phyloP scores from a whole-genome alignment of 148 eudicot genomes.

The Nepenthes mirabilis region DNA sequence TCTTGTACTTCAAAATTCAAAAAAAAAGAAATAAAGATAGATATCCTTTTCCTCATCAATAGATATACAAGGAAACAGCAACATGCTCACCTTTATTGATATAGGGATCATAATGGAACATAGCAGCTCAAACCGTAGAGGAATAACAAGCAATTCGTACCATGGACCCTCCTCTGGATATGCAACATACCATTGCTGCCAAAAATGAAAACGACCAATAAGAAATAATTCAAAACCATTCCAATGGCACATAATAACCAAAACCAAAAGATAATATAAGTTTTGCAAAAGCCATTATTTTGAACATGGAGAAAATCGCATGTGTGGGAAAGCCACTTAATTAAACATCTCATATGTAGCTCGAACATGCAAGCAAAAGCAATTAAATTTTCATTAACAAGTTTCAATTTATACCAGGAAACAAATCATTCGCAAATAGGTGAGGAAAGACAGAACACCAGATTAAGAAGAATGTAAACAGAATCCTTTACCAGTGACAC shows the following conservation, averaged over 20 bases:
- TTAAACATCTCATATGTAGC: no score
- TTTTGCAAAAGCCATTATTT: no score
- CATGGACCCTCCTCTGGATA: slow-evolving; percentile 90
- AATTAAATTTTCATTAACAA: no score
- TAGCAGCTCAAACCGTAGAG: slow-evolving; percentile 92
- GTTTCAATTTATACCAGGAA: no score
- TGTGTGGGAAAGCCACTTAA: no score
- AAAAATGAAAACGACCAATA: slow-evolving; percentile 7
- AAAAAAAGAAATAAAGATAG: neutral
- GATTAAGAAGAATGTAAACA: no score
- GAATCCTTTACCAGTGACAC: no score
- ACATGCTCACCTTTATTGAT: slow-evolving; percentile 67
- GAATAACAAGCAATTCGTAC: slow-evolving; percentile 87
- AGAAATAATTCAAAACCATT: slow-evolving; percentile 6
- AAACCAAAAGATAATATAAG: neutral
- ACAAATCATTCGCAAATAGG: no score
- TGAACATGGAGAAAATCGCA: no score
- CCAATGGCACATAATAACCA: neutral
- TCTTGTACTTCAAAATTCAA: neutral
- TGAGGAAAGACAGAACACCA: no score
- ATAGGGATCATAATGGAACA: slow-evolving; percentile 99
- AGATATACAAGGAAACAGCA: neutral
- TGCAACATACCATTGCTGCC: slow-evolving; percentile 91
- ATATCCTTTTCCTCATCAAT: neutral
- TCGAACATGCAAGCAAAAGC: no score